These are phyloP conservation scores for Brettanomyces anomalus DNA, from an alignment of 805 yeast species.

Conservation along the genomic window DNA sequence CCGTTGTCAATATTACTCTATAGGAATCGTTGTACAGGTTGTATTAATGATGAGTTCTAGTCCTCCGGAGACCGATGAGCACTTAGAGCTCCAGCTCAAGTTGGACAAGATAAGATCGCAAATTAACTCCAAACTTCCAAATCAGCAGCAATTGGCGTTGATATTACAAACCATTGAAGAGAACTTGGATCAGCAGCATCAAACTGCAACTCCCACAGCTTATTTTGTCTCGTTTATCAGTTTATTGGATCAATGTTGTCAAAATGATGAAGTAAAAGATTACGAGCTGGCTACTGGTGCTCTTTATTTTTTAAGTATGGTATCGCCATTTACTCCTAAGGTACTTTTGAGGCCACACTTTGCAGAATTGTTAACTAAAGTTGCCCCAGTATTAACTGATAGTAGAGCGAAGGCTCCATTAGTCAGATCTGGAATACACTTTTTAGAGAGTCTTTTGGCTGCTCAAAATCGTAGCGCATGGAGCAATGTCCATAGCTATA, in stretches of 20 bases:
- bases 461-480: constrained; percentile 80
- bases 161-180: constrained; percentile 88
- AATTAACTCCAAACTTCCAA: constrained; percentile 67
- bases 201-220: constrained; percentile 59
- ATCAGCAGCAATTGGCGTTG: constrained; percentile 79
- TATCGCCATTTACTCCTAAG: constrained; percentile 66
- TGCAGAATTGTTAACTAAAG: constrained; percentile 62
- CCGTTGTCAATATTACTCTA: too few relatives aligned
- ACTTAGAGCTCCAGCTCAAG: constrained; percentile 1
- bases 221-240: constrained; percentile 81
- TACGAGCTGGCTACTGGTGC: constrained; percentile 61
- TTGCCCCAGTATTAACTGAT: constrained; percentile 73
- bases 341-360: constrained; percentile 65
- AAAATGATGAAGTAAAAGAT: constrained; percentile 46
- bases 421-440: constrained; percentile 75
- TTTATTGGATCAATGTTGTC: constrained; percentile 64
- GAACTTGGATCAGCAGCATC: constrained; percentile 60
- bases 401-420: constrained; percentile 70
- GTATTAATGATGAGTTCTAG: too few relatives aligned
- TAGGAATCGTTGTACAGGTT: too few relatives aligned
- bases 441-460: constrained; percentile 66
- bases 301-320: constrained; percentile 72
- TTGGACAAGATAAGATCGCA: constrained; percentile 64
- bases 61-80: too few relatives aligned
- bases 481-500: constrained; percentile 44